A percentile compares a stretch with the other conserved stretches of the same genome.
Evolutionary conservation across 139 green algal genomes (phyloP).

Genomic region (Cymbomonas tetramitiformis): DNA sequence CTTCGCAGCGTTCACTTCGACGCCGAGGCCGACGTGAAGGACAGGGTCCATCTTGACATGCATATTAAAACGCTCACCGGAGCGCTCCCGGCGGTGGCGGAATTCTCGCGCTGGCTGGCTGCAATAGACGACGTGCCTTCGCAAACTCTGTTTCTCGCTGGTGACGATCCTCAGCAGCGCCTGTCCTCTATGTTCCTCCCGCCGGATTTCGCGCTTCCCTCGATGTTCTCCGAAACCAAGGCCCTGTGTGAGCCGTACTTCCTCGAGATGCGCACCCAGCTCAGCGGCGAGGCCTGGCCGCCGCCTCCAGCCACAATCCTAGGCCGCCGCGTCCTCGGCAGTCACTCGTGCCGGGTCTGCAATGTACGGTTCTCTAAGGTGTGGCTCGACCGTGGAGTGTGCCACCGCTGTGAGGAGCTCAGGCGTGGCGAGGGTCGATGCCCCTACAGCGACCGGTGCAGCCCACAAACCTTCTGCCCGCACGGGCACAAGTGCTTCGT

Average conservation of each 20-base stretch:
- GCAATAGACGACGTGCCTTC: not conserved
- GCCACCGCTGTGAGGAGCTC: not conserved
- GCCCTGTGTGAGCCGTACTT: not conserved
- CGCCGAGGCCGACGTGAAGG: no score
- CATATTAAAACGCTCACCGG: not conserved
- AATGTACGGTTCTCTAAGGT: not conserved
- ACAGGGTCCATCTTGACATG: not conserved
- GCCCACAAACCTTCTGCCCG: not conserved
- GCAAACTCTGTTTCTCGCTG: not conserved
- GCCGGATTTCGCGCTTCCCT: not conserved
- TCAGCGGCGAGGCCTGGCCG: not conserved
- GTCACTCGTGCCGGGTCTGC: not conserved
- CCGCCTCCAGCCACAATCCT: not conserved
- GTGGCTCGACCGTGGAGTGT: not conserved
- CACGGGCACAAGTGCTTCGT: not conserved
- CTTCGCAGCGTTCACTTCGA: not conserved
- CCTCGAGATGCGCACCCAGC: not conserved
- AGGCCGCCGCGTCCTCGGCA: not conserved
- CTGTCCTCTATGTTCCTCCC: not conserved
- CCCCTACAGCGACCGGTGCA: not conserved
- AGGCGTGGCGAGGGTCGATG: not conserved
- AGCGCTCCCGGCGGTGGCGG: not conserved
- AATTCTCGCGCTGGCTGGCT: not conserved
- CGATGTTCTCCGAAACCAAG: not conserved
- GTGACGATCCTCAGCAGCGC: not conserved